Evolutionary conservation across 495 filamentous ascomycete species (phyloP), one percentile per base, ranked within the genome.

Genomic region (Trichocladium uniseriatum): DNA sequence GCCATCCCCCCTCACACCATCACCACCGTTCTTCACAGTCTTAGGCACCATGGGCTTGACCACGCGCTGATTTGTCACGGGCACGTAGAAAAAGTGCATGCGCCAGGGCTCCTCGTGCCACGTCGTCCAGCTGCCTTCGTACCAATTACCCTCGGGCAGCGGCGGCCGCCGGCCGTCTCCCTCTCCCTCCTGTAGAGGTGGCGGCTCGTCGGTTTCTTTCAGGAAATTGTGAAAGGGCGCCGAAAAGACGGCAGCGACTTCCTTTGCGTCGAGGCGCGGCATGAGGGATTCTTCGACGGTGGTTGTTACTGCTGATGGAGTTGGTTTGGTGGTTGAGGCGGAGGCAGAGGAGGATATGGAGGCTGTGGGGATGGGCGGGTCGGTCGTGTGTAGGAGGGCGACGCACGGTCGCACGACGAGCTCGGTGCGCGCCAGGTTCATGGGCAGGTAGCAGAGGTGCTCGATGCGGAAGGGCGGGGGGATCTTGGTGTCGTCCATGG

Each of bases 21-120:
- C n/a, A n/a, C n/a, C n/a, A n/a, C n/a, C n/a, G 27, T 10, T 29
- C 27, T 10, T 29, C 27, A 29, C 5, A 10, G 3, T 32, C 31
- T 32, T 32, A 4, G 31, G 31, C 31, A 32, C 5, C 31, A n/a
- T n/a, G n/a, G 81, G 79, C 54, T 75, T 79, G 20, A 79, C 71
- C 16, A 86, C 79, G 8, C 61, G 71, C 62, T 80, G 74, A 48
- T 78, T 75, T 48, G 64, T 70, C 27, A 87, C 73, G 0, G 87
- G 87, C 11, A 94, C 86, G 67, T 83, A 83, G 72, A 95, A 96
- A 64, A 90, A 87, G 58, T 96, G 88, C 78, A 92, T 83, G 57
- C 79, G 71, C 84, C 83, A 89, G 38, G 62, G 69, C 32, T 62
- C 64, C 39, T 74, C 76, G 55, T 83, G 71, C 77, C 77, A 87